Base-by-base conservation (phyloP, 2,329 filamentous ascomycete genomes). In the Dothideomycetidae sp. region DNA sequence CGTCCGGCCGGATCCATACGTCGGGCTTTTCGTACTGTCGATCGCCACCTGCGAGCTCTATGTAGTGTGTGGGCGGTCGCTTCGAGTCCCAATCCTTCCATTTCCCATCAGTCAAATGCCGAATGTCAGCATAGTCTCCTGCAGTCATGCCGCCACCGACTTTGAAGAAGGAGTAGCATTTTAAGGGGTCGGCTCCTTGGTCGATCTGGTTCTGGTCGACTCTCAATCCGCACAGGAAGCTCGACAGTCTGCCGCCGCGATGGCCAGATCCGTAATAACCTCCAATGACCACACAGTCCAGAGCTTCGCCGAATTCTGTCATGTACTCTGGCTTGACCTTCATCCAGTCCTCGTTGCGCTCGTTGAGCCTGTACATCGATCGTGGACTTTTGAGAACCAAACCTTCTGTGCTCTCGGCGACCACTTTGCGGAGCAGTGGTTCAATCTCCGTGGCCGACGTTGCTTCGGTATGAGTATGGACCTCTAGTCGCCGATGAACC, bases 241-340 rank as follows among this genome's bases (percentile, higher is more conserved):
- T 90, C 1, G 85, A 84, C 3, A 94, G 63, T 2, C 62, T 73
- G 29, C 88, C 90, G 33, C 90, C 90, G 33, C 90, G 74, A 39
- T 72, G 75, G 0, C 90, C 90, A 18, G 81, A 82, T 10, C 90
- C 90, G 54, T 82, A 98, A 59, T 93, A 96, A 5, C 84, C 90
- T 38, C 88, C 90, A 37, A 98, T 74, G 11, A 98, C 68, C 10
- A 94, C 63, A 46, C 85, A 84, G 54, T 98, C 90, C 3, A 98
- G 72, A 0, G 80, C 83, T 58, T 96, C 88, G 43, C 90, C 90
- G 54, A 90, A 93, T 44, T 93, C 88, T 2, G 78, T 78, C 86
- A 96, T 94, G 57, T 98, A 98, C 46, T 98, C 90, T 1, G 90
- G 90, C 52, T 98, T 98, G 5, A 98, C 86, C 55, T 98, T 98